phyloP scores from a whole-genome alignment of 176 grass and related monocot species.

The Poa annua region DNA sequence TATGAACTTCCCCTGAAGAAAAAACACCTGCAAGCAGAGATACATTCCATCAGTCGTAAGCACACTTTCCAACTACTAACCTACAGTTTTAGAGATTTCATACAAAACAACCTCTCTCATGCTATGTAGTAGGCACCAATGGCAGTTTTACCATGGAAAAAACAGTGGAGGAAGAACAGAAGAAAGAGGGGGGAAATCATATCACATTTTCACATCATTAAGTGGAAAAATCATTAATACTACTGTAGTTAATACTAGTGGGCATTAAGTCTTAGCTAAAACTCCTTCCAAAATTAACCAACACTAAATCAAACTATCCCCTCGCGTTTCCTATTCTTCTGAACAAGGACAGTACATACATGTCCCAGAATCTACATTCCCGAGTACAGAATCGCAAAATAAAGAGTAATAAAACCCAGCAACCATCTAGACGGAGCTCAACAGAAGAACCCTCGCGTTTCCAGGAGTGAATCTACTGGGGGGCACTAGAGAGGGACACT shows the following conservation, averaged over 20 bases:
- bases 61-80: neutral
- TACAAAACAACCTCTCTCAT: slow-evolving; percentile 2
- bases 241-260: neutral
- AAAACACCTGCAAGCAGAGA: slow-evolving; percentile 61
- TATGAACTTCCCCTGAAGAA: slow-evolving; percentile 90
- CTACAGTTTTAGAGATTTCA: slow-evolving; percentile 7
- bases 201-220: neutral
- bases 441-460: slow-evolving; percentile 20
- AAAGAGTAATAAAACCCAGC: neutral
- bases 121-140: neutral
- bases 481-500: neutral
- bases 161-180: neutral
- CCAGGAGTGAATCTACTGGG: neutral
- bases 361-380: slow-evolving; percentile 40
- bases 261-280: neutral
- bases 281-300: slow-evolving; percentile 16
- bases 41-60: neutral
- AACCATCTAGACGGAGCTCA: slow-evolving; percentile 9
- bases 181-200: neutral
- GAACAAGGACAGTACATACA: slow-evolving; percentile 4
- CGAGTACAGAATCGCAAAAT: slow-evolving; percentile 38
- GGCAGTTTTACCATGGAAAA: neutral
- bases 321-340: slow-evolving; percentile 31
- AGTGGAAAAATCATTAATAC: slow-evolving; percentile 37
- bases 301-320: neutral